phyloP scores from a whole-genome alignment of 441 rosid species.

The Corymbia calophylla region DNA sequence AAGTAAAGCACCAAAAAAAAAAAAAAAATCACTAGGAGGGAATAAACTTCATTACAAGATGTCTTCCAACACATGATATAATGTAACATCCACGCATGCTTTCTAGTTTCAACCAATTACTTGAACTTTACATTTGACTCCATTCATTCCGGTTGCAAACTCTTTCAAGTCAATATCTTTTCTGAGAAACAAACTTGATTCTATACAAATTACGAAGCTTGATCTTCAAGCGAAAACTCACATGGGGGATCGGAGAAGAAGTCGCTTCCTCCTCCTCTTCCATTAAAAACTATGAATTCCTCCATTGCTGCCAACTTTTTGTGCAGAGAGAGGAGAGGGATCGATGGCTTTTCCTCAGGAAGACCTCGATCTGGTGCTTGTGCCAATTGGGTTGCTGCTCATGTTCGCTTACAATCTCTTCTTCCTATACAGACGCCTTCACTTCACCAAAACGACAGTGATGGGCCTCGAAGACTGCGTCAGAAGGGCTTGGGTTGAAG shows the following conservation, averaged over 20 bases:
- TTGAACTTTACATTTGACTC: background rate
- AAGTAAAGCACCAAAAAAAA: background rate
- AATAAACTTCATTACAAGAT: background rate
- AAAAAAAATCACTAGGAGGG: background rate
- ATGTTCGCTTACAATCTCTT: background rate
- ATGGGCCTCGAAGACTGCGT: background rate
- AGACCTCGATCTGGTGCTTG: background rate
- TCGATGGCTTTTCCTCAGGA: conserved; percentile 20
- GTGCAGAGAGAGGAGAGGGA: background rate
- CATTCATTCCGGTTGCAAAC: background rate
- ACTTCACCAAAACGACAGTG: background rate
- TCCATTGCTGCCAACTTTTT: background rate
- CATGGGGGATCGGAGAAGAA: background rate
- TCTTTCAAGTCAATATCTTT: background rate
- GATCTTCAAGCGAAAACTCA: background rate
- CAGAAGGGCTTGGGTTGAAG: background rate
- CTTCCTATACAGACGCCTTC: background rate
- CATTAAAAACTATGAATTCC: background rate
- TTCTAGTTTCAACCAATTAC: background rate
- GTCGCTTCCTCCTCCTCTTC: background rate
- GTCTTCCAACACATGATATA: background rate
- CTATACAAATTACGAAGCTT: background rate
- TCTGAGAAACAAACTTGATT: background rate
- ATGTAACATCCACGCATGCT: background rate
- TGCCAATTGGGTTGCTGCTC: background rate